phyloP scores from a whole-genome alignment of 225 moss, liverwort and hornwort species.

The Anthoceros angustus region DNA sequence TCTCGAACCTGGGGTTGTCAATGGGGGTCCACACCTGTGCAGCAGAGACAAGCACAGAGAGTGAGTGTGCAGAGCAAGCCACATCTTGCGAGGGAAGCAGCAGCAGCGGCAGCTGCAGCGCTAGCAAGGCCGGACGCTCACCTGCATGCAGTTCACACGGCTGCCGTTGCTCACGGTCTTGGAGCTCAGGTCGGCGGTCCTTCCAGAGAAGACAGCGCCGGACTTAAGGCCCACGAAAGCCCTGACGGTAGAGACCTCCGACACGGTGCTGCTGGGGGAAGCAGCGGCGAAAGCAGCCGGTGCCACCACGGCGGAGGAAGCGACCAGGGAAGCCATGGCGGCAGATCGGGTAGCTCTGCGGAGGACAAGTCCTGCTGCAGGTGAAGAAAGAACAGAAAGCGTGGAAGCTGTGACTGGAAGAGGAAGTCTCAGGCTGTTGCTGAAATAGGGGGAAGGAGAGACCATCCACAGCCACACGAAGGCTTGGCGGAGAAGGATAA shows the following conservation, averaged over 20 bases:
- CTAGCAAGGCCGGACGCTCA: not conserved
- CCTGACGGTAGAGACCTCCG: constrained; percentile 19
- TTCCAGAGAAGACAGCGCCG: constrained; percentile 9
- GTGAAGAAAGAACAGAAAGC: not conserved
- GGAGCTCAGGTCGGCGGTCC: constrained; percentile 9
- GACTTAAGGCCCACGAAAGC: constrained; percentile 25
- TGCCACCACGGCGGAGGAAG: constrained; percentile 20
- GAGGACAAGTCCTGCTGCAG: not conserved
- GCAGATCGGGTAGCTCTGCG: not conserved
- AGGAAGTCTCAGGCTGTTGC: not conserved
- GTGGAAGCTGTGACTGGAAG: not conserved
- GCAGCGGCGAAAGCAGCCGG: constrained; percentile 23
- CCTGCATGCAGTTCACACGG: constrained; percentile 24
- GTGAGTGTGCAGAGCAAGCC: not conserved
- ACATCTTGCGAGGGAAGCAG: not conserved
- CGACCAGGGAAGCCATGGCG: constrained; percentile 23
- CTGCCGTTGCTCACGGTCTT: constrained; percentile 20
- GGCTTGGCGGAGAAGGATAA: not conserved
- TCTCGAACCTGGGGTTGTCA: constrained; percentile 18
- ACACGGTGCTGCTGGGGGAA: not conserved
- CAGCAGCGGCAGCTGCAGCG: not conserved
- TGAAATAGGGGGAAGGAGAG: not conserved
- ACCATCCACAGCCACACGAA: not conserved
- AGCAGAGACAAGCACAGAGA: not conserved
- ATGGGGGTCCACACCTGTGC: constrained; percentile 32